A percentile compares a stretch with the other conserved stretches of the same genome.
phyloP scores from a whole-genome alignment of 371 early-diverging fungal species.

The Coemansia sp. region DNA sequence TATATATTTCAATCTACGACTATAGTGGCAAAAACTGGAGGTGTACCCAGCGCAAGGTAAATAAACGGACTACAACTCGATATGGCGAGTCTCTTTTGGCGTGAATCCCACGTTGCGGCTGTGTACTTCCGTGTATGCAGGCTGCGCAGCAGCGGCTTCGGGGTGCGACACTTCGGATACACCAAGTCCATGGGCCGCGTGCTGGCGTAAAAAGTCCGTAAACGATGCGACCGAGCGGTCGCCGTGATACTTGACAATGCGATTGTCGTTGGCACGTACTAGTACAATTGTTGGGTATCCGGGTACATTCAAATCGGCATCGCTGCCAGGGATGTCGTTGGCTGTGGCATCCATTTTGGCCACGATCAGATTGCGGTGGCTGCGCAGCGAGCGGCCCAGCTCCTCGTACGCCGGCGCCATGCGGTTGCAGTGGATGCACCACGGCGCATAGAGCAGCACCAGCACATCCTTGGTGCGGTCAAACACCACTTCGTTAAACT shows the following conservation, averaged over 20 bases:
- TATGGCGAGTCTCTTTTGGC: conserved; percentile 43
- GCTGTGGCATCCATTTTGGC: conserved; percentile 94
- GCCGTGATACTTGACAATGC: conserved; percentile 78
- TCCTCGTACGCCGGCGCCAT: conserved; percentile 80
- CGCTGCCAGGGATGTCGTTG: conserved; percentile 84
- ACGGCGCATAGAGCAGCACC: conserved; percentile 90
- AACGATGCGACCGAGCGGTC: conserved; percentile 75
- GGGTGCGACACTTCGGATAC: neutral
- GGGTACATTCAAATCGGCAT: conserved; percentile 61
- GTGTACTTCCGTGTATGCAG: conserved; percentile 9
- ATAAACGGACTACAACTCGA: conserved; percentile 22
- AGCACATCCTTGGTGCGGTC: conserved; percentile 90
- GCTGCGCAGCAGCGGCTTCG: neutral
- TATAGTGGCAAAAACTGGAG: too few species aligned
- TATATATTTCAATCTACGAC: too few species aligned
- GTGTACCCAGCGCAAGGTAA: too few species aligned
- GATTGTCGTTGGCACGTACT: conserved; percentile 83
- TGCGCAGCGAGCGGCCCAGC: conserved; percentile 59
- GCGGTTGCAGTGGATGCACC: conserved; percentile 94
- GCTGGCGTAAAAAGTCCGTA: conserved; percentile 66
- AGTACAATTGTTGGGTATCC: conserved; percentile 96
- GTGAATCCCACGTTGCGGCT: conserved; percentile 20
- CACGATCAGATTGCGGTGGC: conserved; percentile 61
- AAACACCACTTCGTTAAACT: conserved; percentile 70
- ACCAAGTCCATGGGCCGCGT: conserved; percentile 32